Conservation (phyloP, 1,139 yeast species). For the Zygoascus meyerae region DNA sequence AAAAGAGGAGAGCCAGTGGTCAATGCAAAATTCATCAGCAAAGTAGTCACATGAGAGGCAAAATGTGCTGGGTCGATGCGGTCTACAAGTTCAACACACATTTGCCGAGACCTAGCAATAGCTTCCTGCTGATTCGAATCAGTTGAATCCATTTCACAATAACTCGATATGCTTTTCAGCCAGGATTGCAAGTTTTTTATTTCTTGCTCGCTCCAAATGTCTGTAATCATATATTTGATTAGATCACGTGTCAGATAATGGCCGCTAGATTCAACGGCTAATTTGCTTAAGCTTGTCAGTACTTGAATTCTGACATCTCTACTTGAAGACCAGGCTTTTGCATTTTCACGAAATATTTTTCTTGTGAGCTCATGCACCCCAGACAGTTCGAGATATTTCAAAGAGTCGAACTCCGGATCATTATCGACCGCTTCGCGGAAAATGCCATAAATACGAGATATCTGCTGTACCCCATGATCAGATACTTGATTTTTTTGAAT, state of each 20-base stretch:
- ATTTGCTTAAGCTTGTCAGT: conserved; percentile 7
- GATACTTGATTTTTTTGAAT: not conserved
- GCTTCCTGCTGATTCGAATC: not conserved
- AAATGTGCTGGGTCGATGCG: not conserved
- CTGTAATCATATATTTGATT: not conserved
- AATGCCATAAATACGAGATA: not conserved
- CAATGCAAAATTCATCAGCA: conserved; percentile 13
- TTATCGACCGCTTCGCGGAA: not conserved
- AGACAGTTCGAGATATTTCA: not conserved
- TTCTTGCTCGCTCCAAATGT: not conserved
- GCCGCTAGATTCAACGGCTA: not conserved
- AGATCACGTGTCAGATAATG: not conserved
- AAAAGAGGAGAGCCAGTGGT: conserved; percentile 18
- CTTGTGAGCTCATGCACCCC: not conserved
- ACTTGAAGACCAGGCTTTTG: conserved; percentile 3
- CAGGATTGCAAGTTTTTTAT: not conserved
- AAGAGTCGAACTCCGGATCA: conserved; percentile 4
- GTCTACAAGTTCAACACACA: not conserved
- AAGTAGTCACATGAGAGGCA: not conserved
- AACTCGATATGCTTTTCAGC: not conserved
- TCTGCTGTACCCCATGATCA: not conserved
- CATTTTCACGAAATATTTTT: not conserved
- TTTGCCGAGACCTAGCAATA: not conserved
- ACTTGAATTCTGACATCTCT: conserved; percentile 1
- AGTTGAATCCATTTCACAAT: not conserved